A percentile compares a stretch with the other conserved stretches of the same genome.
Conservation (phyloP, 2,329 filamentous ascomycete genomes). For the Stagonosporopsis tanaceti region DNA sequence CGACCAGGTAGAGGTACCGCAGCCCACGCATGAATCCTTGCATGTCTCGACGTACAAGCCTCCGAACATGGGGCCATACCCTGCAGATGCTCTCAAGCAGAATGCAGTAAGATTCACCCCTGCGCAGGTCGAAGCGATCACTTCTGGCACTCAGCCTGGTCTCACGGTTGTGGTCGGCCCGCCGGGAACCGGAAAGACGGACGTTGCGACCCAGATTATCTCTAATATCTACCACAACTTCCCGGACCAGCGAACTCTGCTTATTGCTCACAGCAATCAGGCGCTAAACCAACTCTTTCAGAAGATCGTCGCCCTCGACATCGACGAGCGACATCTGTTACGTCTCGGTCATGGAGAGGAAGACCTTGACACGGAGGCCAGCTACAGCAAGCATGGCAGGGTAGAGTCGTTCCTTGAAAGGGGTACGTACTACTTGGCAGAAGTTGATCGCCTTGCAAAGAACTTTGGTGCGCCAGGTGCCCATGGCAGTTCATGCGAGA, state of each 20-base stretch:
- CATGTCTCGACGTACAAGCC: conserved; percentile 91
- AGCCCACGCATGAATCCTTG: conserved; percentile 70
- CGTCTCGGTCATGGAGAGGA: conserved; percentile 95
- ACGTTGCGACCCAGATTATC: conserved; percentile 97
- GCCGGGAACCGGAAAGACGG: conserved; percentile 97
- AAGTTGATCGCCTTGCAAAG: conserved; percentile 85
- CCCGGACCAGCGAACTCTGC: conserved; percentile 85
- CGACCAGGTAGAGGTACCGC: conserved; percentile 70
- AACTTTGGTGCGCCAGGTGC: conserved; percentile 89
- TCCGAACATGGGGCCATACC: conserved; percentile 88
- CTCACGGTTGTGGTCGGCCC: conserved; percentile 93
- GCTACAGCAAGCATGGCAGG: conserved; percentile 91
- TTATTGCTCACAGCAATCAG: conserved; percentile 97
- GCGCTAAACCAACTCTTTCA: conserved; percentile 97
- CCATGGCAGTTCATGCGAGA: conserved; percentile 96
- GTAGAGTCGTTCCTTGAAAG: conserved; percentile 96
- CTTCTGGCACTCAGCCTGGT: conserved; percentile 92
- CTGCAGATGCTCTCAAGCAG: conserved; percentile 79
- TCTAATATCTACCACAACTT: conserved; percentile 99
- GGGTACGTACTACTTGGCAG: conserved; percentile 76
- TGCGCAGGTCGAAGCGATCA: conserved; percentile 89
- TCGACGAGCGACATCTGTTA: conserved; percentile 92
- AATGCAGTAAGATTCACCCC: conserved; percentile 91
- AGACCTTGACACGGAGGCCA: conserved; percentile 84
- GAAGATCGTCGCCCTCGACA: conserved; percentile 95